phyloP scores from a whole-genome alignment of 441 rosid genomes.

The Corymbia citriodora region DNA sequence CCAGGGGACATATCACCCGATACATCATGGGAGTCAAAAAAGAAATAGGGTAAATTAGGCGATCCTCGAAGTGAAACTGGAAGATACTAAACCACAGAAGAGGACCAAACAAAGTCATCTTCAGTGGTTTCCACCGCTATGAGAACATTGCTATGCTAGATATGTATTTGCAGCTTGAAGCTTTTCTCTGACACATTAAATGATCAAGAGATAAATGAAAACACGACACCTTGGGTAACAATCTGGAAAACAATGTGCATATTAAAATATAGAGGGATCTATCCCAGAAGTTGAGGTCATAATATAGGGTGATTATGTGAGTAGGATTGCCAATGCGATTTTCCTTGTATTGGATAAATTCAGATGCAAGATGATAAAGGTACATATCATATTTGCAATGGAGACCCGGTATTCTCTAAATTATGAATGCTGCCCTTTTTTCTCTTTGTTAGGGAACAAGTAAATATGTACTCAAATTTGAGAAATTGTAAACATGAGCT shows the following conservation, averaged over 20 bases:
- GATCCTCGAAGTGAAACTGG: background rate
- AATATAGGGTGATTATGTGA: background rate
- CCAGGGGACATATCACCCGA: background rate
- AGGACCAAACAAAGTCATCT: background rate
- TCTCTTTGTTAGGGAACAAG: background rate
- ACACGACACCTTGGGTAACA: fast-evolving
- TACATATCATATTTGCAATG: background rate
- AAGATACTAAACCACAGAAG: background rate
- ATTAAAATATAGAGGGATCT: background rate
- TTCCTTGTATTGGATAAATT: background rate
- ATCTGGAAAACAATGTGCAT: background rate
- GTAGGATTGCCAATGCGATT: background rate
- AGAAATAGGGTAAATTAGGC: background rate
- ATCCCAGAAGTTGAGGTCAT: background rate
- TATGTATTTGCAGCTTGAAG: background rate
- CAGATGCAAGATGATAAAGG: background rate
- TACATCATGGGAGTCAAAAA: background rate
- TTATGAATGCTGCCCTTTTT: background rate
- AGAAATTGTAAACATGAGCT: background rate
- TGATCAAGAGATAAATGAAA: background rate
- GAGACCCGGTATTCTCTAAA: background rate
- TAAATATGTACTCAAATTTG: background rate
- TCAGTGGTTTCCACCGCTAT: background rate
- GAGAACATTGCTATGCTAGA: background rate
- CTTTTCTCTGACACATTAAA: background rate